Evolutionary conservation across 2,329 filamentous ascomycete species (phyloP).

Genomic region (Penicillium sumatraense): DNA sequence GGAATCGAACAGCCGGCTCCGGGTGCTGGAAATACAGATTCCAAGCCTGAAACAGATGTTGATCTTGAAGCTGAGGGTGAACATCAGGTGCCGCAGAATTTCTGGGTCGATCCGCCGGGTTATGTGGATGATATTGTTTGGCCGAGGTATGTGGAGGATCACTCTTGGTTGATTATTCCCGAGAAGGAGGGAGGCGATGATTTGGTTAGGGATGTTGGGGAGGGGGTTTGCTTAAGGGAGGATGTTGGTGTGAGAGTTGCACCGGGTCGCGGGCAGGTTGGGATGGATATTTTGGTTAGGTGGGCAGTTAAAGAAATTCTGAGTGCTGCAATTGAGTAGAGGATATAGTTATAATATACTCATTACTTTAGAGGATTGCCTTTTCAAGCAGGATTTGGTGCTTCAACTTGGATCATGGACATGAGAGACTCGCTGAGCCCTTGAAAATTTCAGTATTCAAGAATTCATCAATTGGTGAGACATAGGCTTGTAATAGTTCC

Average conservation of each 20-base stretch:
- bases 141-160: constrained; percentile 87
- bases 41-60: constrained; percentile 14
- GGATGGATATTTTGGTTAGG: constrained; percentile 65
- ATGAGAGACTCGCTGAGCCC: no score
- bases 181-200: constrained; percentile 50
- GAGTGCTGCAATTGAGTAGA: no score
- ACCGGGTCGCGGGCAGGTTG: constrained; percentile 57
- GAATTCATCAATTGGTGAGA: no score
- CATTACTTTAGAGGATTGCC: no score
- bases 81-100: constrained; percentile 68
- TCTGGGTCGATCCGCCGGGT: constrained; percentile 92
- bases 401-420: no score
- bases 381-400: no score
- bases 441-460: no score
- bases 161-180: constrained; percentile 76
- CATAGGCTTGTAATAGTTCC: no score
- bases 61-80: constrained; percentile 38
- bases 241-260: constrained; percentile 51
- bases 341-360: no score
- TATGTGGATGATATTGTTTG: constrained; percentile 96
- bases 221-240: constrained; percentile 41
- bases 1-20: constrained; percentile 31
- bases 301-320: constrained; percentile 72
- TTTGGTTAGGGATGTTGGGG: constrained; percentile 34
- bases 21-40: background rate